These are phyloP conservation scores for Arctostaphylos glauca DNA, from an alignment of 148 eudicot species.

Conservation along the genomic window DNA sequence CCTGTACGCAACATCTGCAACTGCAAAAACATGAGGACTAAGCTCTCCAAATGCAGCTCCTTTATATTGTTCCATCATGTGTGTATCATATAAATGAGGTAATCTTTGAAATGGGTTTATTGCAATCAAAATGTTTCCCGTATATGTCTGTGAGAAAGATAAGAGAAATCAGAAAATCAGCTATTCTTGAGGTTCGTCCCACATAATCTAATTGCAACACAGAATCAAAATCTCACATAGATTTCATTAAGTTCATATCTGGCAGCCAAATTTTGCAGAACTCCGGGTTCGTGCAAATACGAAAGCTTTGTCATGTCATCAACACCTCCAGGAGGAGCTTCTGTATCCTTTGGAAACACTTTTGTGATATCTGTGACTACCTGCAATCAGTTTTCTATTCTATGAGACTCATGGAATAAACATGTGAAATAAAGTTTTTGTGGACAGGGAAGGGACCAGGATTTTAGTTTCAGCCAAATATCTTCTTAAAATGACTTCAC, in stretches of 20 bases:
- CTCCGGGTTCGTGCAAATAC: constrained; percentile 98
- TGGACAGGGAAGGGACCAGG: not conserved
- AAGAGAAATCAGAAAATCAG: constrained; percentile 5
- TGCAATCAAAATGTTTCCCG: constrained; percentile 95
- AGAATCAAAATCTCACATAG: constrained; percentile 51
- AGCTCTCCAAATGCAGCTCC: constrained; percentile 96
- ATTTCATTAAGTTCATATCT: constrained; percentile 98
- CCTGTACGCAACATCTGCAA: constrained; percentile 94
- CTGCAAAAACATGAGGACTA: constrained; percentile 98
- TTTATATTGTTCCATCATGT: constrained; percentile 98
- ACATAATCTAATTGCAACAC: constrained; percentile 9
- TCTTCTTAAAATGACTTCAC: constrained; percentile 11
- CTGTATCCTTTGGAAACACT: constrained; percentile 87
- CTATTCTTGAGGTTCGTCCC: constrained; percentile 11
- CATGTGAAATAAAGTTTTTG: not conserved
- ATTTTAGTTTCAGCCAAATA: not conserved
- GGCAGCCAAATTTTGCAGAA: constrained; percentile 74
- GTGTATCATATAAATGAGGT: constrained; percentile 92
- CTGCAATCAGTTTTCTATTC: constrained; percentile 33
- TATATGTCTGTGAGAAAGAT: constrained; percentile 67
- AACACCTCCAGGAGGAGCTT: constrained; percentile 97
- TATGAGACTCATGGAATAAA: constrained; percentile 10
- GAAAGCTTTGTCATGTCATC: constrained; percentile 99
- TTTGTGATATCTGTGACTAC: constrained; percentile 73
- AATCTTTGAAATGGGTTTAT: constrained; percentile 96